These are phyloP conservation scores for Rhytidiadelphus loreus DNA, from an alignment of 225 moss, liverwort and hornwort species.

Conservation along the genomic window DNA sequence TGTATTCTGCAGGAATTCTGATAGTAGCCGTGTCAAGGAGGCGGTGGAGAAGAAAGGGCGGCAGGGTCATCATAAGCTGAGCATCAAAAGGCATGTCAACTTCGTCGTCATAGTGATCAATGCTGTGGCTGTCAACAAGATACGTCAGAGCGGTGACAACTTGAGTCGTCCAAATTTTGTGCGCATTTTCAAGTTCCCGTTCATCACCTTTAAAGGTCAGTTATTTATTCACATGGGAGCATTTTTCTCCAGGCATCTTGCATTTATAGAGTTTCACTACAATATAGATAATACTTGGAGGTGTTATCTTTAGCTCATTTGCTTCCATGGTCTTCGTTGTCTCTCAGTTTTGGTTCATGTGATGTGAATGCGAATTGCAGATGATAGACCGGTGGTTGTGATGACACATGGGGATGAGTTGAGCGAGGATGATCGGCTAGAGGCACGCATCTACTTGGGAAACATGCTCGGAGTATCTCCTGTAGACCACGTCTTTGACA, in stretches of 20 bases:
- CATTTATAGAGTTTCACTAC: not conserved
- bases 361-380: constrained; percentile 17
- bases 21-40: constrained; percentile 34
- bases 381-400: constrained; percentile 66
- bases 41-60: constrained; percentile 48
- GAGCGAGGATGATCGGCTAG: constrained; percentile 20
- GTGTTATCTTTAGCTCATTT: not conserved
- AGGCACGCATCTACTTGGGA: constrained; percentile 39
- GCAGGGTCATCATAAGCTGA: constrained; percentile 42
- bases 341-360: not conserved
- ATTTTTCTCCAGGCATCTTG: not conserved
- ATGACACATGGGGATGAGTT: constrained; percentile 69
- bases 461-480: constrained; percentile 51
- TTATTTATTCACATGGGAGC: not conserved
- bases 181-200: constrained; percentile 50
- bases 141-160: constrained; percentile 21
- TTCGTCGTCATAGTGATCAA: constrained; percentile 62
- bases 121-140: constrained; percentile 37
- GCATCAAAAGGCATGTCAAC: constrained; percentile 48
- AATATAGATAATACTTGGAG: not conserved
- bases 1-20: constrained; percentile 36
- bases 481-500: constrained; percentile 61
- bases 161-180: constrained; percentile 26
- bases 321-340: not conserved
- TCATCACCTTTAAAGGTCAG: constrained; percentile 53